Evolutionary conservation across 2,329 filamentous ascomycete genomes (phyloP).

Genomic region (Sporothrix dimorphospora): DNA sequence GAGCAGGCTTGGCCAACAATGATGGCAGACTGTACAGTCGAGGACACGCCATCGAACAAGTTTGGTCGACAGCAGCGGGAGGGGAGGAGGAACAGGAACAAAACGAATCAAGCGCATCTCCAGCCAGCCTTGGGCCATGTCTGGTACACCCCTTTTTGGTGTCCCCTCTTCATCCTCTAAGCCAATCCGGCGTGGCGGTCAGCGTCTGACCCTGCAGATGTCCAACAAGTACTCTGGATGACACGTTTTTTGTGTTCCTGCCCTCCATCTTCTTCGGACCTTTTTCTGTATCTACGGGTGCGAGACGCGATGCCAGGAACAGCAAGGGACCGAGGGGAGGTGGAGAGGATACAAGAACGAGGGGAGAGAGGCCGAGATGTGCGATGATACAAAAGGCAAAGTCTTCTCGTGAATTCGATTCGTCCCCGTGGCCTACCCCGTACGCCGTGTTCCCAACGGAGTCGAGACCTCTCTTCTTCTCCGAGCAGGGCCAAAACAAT

Average conservation of each 20-base stretch:
- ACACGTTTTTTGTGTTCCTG: slow-evolving; percentile 1
- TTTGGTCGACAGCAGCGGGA: slow-evolving; percentile 2
- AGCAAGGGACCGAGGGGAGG: not conserved
- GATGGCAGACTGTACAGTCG: not conserved
- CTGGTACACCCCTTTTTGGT: slow-evolving; percentile 17
- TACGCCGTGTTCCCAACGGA: not conserved
- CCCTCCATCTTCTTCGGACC: slow-evolving; percentile 18
- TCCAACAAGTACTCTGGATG: slow-evolving; percentile 18
- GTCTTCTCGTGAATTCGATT: not conserved
- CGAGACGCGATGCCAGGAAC: not conserved
- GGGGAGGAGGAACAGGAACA: not conserved
- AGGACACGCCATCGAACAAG: slow-evolving; percentile 9
- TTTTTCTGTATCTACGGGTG: slow-evolving; percentile 2
- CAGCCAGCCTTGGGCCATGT: not conserved
- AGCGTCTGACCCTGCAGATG: not conserved
- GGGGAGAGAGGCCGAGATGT: not conserved
- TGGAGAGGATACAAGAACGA: not conserved
- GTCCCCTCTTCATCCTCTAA: not conserved
- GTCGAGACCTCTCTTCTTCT: not conserved
- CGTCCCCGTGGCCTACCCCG: not conserved
- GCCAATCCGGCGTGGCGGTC: not conserved
- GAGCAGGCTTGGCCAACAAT: not conserved
- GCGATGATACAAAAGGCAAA: not conserved
- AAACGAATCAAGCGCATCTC: slow-evolving; percentile 17
- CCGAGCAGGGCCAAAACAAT: slow-evolving; percentile 26